A percentile compares a stretch with the other conserved stretches of the same genome.
phyloP scores from a whole-genome alignment of 208 protist species.

The Leishmania guyanensis region DNA sequence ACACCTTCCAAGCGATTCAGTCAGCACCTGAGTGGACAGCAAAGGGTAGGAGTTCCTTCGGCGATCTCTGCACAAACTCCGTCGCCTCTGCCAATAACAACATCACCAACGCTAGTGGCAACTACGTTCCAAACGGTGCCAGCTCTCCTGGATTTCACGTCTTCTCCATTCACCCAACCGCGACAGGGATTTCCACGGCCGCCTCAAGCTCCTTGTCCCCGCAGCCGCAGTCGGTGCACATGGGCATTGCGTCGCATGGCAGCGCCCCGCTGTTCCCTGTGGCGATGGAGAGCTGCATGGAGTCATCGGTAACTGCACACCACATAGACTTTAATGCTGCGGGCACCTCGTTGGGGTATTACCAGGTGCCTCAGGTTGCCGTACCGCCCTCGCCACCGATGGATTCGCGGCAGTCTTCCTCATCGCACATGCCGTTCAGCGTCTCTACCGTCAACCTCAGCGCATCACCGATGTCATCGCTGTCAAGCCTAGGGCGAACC shows the following conservation, averaged over 20 bases:
- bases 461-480: constrained; percentile 1
- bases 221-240: constrained; percentile 5
- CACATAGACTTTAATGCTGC: not conserved
- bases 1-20: constrained; percentile 1
- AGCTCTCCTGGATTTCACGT: constrained; percentile 18
- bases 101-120: not conserved
- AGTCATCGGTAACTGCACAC: not conserved
- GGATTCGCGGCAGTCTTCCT: constrained; percentile 2
- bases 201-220: constrained; percentile 2
- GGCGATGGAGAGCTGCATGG: not conserved
- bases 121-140: not conserved
- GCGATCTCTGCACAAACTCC: constrained; percentile 9
- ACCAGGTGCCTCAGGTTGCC: not conserved
- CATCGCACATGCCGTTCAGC: not conserved
- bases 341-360: not conserved
- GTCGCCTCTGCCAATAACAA: constrained; percentile 2
- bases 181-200: not conserved
- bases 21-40: constrained; percentile 13
- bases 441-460: constrained; percentile 4
- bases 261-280: not conserved
- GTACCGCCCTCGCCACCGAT: constrained; percentile 1
- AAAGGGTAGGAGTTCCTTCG: constrained; percentile 2
- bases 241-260: not conserved
- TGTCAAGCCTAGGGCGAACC: not conserved
- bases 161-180: constrained; percentile 28